These are phyloP conservation scores for Hypoxylon sp. DNA, from an alignment of 2,329 filamentous ascomycete genomes.

Conservation along the genomic window DNA sequence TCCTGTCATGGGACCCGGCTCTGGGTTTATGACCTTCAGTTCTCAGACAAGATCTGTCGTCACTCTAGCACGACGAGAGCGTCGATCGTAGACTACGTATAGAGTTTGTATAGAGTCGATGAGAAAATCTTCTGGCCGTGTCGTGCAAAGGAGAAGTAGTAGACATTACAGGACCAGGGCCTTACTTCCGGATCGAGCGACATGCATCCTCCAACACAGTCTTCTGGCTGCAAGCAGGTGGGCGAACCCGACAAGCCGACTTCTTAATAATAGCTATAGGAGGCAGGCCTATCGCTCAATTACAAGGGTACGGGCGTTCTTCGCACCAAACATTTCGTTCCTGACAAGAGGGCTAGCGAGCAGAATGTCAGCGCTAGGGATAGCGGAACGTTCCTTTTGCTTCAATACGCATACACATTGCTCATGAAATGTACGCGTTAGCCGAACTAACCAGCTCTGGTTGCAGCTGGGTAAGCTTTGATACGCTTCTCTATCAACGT, in stretches of 20 bases:
- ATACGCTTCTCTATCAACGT: constrained; percentile 37
- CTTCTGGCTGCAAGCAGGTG: constrained; percentile 46
- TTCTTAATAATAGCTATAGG: constrained; percentile 39
- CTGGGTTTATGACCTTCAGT: constrained; percentile 42
- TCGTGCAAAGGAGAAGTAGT: constrained; percentile 37
- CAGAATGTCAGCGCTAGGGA: constrained; percentile 40
- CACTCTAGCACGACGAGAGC: constrained; percentile 38
- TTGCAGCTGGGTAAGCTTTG: constrained; percentile 37
- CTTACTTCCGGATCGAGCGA: constrained; percentile 51
- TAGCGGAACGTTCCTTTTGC: constrained; percentile 36
- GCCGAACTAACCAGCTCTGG: constrained; percentile 36
- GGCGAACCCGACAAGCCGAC: constrained; percentile 43
- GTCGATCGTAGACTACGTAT: constrained; percentile 42
- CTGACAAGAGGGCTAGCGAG: constrained; percentile 37
- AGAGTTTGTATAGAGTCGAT: constrained; percentile 32
- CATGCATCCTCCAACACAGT: constrained; percentile 49
- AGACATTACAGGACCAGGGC: constrained; percentile 36
- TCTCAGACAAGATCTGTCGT: constrained; percentile 47
- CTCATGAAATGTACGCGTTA: constrained; percentile 36
- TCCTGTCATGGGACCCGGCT: constrained; percentile 41
- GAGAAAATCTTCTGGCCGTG: constrained; percentile 30
- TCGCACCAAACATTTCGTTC: constrained; percentile 40
- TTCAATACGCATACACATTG: constrained; percentile 33
- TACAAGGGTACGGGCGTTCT: constrained; percentile 35
- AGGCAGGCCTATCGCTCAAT: constrained; percentile 32